phyloP scores from a whole-genome alignment of 305 asterid genomes.

The Fraxinus albicans region DNA sequence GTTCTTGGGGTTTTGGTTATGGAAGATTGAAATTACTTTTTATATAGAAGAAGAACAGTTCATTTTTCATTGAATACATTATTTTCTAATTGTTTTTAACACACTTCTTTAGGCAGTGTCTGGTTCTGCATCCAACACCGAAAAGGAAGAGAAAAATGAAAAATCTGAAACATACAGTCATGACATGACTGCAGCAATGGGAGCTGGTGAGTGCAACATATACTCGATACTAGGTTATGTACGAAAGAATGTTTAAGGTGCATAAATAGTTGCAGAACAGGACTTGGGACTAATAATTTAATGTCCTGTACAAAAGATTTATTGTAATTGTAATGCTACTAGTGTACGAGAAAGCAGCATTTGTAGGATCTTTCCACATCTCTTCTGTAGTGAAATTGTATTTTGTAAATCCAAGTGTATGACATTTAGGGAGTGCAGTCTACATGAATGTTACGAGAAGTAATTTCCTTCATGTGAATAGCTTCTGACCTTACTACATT shows the following conservation, averaged over 20 bases:
- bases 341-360: not conserved
- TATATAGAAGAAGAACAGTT: not conserved
- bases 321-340: not conserved
- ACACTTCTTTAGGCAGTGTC: slow-evolving; percentile 52
- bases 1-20: not conserved
- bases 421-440: not conserved
- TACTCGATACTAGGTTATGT: not conserved
- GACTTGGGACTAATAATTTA: not conserved
- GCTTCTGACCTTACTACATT: not conserved
- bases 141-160: slow-evolving; percentile 41
- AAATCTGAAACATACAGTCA: slow-evolving; percentile 85
- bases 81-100: slow-evolving; percentile 13
- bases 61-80: slow-evolving; percentile 3
- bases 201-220: slow-evolving; percentile 65
- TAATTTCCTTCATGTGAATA: not conserved
- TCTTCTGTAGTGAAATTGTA: not conserved
- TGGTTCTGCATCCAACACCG: slow-evolving; percentile 68
- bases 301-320: not conserved
- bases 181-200: slow-evolving; percentile 98
- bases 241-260: not conserved
- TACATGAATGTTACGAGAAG: not conserved
- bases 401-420: not conserved
- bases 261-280: not conserved
- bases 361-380: not conserved
- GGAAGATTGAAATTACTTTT: not conserved